Evolutionary conservation across 768 basidiomycete genomes (phyloP), one percentile per base, ranked within the genome.

Genomic region (Postia placenta): DNA sequence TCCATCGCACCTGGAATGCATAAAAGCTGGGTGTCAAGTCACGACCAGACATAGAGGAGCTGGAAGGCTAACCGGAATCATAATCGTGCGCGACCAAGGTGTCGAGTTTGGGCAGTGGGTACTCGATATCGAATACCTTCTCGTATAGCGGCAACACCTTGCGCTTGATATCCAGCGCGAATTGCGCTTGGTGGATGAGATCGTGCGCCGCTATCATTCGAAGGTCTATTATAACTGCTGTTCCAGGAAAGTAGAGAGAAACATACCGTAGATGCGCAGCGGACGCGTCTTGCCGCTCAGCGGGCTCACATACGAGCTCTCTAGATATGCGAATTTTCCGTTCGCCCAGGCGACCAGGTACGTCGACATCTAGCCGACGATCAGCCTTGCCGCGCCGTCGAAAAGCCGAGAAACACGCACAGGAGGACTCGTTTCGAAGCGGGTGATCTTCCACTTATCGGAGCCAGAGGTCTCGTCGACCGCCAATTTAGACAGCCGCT

Each of bases 61-160:
- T n/a, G n/a, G n/a, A 23, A 51, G 55, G 61, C 66, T n/a, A n/a
- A 72, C 85, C 89, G 26, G 86, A 84, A 60, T 95, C 93, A 57
- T 96, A 96, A 63, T 96, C 93, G 45, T 77, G 78, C 3, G 83
- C 81, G 49, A 92, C 89, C 14, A 98, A 74, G 2, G 93, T 94
- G 61, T 97, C 95, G 39, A 98, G 76, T 71, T 98, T 97, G 4
- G 92, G 91, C 23, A 98, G 76, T 20, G 94, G 92, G 64, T 85
- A 98, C 50, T 86, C 87, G 55, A 97, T 83, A 56, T 94, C 85
- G 62, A 97, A 97, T 48, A 95, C 77, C 62, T 85, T 74, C 67
- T 98, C 94, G 65, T 94, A 97, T n/a, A 92, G 64, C 12, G 93
- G 92, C 12, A 96, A 69, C 9, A 89, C 87, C 25, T 73, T 74